Evolutionary conservation across 2,329 filamentous ascomycete genomes (phyloP).

Genomic region (Fusarium sp.): DNA sequence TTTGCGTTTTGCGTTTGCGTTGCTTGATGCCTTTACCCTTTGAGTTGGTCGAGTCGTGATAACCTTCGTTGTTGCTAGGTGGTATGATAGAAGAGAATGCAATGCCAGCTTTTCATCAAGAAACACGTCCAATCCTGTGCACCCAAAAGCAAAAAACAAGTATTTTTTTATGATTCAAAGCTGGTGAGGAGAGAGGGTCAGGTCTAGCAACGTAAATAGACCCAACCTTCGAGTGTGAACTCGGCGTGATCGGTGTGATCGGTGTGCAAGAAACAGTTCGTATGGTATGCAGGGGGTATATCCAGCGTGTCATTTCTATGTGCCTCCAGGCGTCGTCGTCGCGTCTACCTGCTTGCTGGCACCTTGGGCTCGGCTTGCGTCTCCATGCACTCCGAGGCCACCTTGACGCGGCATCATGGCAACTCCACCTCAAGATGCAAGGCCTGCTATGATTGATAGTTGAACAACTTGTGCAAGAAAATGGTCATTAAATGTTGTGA

Average conservation of each 20-base stretch:
- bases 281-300: slow-evolving; percentile 48
- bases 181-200: slow-evolving; percentile 39
- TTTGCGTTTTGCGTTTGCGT: slow-evolving; percentile 11
- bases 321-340: slow-evolving; percentile 43
- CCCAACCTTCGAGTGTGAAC: slow-evolving; percentile 42
- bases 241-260: slow-evolving; percentile 20
- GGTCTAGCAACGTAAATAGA: slow-evolving; percentile 46
- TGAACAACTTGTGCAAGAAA: slow-evolving; percentile 41
- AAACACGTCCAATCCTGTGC: slow-evolving; percentile 23
- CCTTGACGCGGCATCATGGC: slow-evolving; percentile 37
- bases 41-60: not conserved
- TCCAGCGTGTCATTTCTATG: slow-evolving; percentile 49
- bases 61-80: slow-evolving; percentile 4
- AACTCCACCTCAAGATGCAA: slow-evolving; percentile 45
- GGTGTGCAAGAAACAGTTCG: slow-evolving; percentile 43
- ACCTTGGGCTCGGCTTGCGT: slow-evolving; percentile 37
- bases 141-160: slow-evolving; percentile 33
- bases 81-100: slow-evolving; percentile 11
- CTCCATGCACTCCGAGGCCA: slow-evolving; percentile 35
- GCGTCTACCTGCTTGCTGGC: slow-evolving; percentile 41
- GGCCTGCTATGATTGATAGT: slow-evolving; percentile 44
- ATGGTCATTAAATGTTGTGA: slow-evolving; percentile 46
- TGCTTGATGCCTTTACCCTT: not conserved
- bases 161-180: slow-evolving; percentile 44
- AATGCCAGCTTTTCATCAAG: slow-evolving; percentile 12